phyloP scores from a whole-genome alignment of 352 stramenopile species.

The Phytopythium kandeliae region DNA sequence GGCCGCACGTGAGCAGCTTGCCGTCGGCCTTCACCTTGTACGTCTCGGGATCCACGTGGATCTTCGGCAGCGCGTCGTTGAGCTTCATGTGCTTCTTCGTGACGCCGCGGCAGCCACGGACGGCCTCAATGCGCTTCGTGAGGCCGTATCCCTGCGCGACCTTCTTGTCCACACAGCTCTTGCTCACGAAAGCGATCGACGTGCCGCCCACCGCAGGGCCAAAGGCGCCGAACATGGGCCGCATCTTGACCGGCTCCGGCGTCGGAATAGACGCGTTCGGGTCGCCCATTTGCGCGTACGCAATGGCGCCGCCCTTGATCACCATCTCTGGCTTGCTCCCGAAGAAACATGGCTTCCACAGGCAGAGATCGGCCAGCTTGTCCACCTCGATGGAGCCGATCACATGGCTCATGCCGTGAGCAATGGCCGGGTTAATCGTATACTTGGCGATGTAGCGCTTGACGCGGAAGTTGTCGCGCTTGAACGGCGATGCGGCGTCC shows the following conservation, averaged over 20 bases:
- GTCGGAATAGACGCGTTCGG: constrained; percentile 96
- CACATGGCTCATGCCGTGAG: constrained; percentile 94
- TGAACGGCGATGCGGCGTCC: constrained; percentile 52
- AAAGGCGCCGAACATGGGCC: constrained; percentile 90
- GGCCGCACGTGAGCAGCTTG: constrained; percentile 84
- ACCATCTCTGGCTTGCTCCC: constrained; percentile 95
- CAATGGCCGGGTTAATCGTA: constrained; percentile 97
- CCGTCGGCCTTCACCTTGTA: constrained; percentile 93
- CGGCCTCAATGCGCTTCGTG: constrained; percentile 81
- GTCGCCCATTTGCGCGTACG: constrained; percentile 96
- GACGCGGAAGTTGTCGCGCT: constrained; percentile 93
- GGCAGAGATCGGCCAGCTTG: constrained; percentile 93
- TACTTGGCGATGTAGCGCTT: constrained; percentile 97
- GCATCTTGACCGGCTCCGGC: constrained; percentile 94
- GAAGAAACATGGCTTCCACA: constrained; percentile 96
- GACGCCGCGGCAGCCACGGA: constrained; percentile 78
- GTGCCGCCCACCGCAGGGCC: constrained; percentile 49
- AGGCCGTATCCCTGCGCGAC: constrained; percentile 74
- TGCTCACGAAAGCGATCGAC: constrained; percentile 90
- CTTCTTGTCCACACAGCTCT: constrained; percentile 67
- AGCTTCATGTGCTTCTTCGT: constrained; percentile 97
- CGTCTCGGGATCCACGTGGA: constrained; percentile 95
- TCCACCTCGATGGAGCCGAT: constrained; percentile 91
- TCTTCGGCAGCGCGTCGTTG: constrained; percentile 92
- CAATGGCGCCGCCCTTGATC: constrained; percentile 94